A percentile compares a stretch with the other conserved stretches of the same genome.
phyloP scores from a whole-genome alignment of 305 asterid species.

The Fraxinus nigra region DNA sequence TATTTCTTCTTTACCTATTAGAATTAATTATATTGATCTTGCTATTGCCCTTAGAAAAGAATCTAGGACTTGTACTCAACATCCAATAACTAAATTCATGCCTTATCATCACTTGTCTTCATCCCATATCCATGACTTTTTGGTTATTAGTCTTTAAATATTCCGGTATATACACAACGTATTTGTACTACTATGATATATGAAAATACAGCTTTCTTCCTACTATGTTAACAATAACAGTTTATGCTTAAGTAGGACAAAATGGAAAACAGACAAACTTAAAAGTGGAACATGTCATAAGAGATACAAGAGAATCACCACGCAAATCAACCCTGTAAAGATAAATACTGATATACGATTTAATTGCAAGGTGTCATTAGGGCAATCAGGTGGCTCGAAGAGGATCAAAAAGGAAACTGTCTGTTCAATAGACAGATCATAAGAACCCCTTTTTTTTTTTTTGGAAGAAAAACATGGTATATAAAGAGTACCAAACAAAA shows the following conservation, averaged over 20 bases:
- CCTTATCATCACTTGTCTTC: neutral
- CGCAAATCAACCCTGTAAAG: neutral
- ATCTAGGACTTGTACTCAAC: neutral
- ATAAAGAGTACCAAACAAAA: neutral
- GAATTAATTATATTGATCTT: neutral
- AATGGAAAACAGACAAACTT: neutral
- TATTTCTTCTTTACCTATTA: neutral
- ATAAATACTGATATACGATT: neutral
- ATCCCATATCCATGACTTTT: neutral
- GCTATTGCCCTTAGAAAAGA: neutral
- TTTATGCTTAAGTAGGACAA: neutral
- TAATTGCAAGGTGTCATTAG: neutral
- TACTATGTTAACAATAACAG: neutral
- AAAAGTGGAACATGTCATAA: neutral
- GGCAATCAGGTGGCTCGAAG: neutral
- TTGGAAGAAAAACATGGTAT: neutral
- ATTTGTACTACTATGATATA: neutral
- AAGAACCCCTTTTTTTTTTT: neutral
- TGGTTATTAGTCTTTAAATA: neutral
- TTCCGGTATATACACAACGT: neutral
- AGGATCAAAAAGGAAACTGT: neutral
- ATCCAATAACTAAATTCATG: too few relatives aligned
- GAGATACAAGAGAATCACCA: neutral
- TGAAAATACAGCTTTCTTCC: neutral
- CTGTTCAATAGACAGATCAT: neutral